Conservation (phyloP, 1,139 yeast genomes). For the Zhuliangozyma parablackwelliae region DNA sequence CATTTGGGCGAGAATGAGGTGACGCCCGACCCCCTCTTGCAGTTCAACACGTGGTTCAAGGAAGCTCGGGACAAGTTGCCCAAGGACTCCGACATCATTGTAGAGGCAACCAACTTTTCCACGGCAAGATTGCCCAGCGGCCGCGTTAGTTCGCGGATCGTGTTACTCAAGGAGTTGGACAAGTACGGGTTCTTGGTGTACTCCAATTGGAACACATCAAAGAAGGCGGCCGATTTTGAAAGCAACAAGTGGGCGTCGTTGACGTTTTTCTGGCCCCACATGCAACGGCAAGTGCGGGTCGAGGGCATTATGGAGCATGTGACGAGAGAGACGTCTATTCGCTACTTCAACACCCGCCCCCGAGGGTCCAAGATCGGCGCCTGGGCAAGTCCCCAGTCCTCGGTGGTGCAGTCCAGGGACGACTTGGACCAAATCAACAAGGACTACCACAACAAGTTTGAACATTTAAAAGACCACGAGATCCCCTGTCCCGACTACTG, state of each 20-base stretch:
- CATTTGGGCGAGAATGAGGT: constrained; percentile 55
- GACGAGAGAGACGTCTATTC: constrained; percentile 64
- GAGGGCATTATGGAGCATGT: constrained; percentile 83
- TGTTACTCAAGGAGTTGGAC: constrained; percentile 85
- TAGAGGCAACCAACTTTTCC: constrained; percentile 77
- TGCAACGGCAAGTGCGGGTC: constrained; percentile 88
- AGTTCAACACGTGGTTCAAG: constrained; percentile 79
- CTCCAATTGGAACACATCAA: constrained; percentile 87
- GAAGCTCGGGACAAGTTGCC: constrained; percentile 54
- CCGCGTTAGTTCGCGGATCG: constrained; percentile 76
- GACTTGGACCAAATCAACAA: constrained; percentile 54
- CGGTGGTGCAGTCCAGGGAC: constrained; percentile 50
- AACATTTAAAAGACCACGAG: constrained; percentile 49
- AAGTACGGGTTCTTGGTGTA: constrained; percentile 80
- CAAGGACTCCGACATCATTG: constrained; percentile 47
- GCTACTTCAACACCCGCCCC: constrained; percentile 84
- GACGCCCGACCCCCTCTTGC: constrained; percentile 59
- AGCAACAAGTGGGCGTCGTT: constrained; percentile 77
- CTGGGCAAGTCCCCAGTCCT: constrained; percentile 92
- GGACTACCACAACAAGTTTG: constrained; percentile 54
- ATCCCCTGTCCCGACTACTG: constrained; percentile 91
- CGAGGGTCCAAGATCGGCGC: constrained; percentile 93
- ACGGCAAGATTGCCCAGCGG: constrained; percentile 89
- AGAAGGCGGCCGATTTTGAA: constrained; percentile 66
- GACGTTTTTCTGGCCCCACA: constrained; percentile 88